These are phyloP conservation scores for Alternaria arborescens DNA, from an alignment of 2,329 filamentous ascomycete genomes.

Conservation along the genomic window DNA sequence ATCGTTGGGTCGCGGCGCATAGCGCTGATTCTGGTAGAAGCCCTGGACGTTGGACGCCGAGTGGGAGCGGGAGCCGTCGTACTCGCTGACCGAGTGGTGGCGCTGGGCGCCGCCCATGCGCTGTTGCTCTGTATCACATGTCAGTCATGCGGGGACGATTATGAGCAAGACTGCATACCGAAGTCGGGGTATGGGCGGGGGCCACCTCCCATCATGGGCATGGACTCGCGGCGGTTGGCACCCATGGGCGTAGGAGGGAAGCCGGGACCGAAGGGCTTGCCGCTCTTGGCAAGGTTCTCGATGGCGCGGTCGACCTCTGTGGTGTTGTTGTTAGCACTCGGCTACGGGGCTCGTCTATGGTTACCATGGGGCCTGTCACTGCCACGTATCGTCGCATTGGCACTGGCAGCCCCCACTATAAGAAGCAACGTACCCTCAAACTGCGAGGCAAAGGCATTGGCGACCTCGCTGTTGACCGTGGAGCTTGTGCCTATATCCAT, in stretches of 20 bases:
- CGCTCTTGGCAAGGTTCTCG: constrained; percentile 95
- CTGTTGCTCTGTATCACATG: constrained; percentile 61
- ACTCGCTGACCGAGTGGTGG: constrained; percentile 86
- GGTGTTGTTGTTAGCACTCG: constrained; percentile 23
- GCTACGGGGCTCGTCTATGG: background rate
- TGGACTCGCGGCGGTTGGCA: constrained; percentile 80
- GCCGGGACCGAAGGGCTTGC: constrained; percentile 77
- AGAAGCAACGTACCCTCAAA: constrained; percentile 77
- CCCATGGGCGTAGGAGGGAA: constrained; percentile 39
- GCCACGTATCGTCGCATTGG: constrained; percentile 9
- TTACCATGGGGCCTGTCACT: constrained; percentile 7
- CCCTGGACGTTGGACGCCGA: constrained; percentile 84
- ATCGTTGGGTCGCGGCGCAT: constrained; percentile 87
- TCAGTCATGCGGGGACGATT: constrained; percentile 17
- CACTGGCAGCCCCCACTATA: background rate
- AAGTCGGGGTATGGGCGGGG: constrained; percentile 66
- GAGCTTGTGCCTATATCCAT: constrained; percentile 73
- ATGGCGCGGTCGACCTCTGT: constrained; percentile 94
- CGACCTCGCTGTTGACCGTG: constrained; percentile 72
- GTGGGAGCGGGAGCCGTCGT: constrained; percentile 77
- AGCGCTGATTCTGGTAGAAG: constrained; percentile 93
- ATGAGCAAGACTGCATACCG: constrained; percentile 56
- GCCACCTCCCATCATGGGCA: constrained; percentile 67
- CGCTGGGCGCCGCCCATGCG: constrained; percentile 73
- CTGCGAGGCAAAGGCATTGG: constrained; percentile 81